Conservation (phyloP, 345 rosid genomes). For the Hibiscus trionum region DNA sequence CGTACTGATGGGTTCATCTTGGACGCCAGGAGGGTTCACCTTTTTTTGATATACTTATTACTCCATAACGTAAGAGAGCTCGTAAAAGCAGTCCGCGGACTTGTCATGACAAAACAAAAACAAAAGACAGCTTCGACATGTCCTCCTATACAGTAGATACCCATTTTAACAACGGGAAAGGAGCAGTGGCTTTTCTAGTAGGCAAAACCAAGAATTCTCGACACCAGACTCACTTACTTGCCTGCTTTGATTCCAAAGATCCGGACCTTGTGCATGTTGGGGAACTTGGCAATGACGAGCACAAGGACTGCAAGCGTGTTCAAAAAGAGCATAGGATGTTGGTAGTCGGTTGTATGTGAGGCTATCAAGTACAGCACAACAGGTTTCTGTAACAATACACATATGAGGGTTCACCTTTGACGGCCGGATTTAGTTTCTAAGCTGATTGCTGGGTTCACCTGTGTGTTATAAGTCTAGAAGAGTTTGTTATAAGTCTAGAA, state of each 20-base stretch:
- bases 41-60: background rate
- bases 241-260: slow-evolving; percentile 95
- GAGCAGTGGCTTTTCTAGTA: slow-evolving; percentile 10
- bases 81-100: slow-evolving; percentile 15
- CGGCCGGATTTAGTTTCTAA: too few species aligned
- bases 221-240: slow-evolving; percentile 23
- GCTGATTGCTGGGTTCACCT: too few species aligned
- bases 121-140: slow-evolving; percentile 18
- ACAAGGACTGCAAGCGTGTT: slow-evolving; percentile 83
- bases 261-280: slow-evolving; percentile 98
- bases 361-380: too few species aligned
- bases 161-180: slow-evolving; percentile 16
- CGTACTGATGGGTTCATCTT: too few species aligned
- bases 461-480: too few species aligned
- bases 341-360: too few species aligned
- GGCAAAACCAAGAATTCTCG: slow-evolving; percentile 7
- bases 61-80: background rate
- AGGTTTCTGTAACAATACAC: too few species aligned
- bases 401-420: too few species aligned
- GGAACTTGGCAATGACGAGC: slow-evolving; percentile 94
- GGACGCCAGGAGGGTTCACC: too few species aligned
- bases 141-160: slow-evolving; percentile 24
- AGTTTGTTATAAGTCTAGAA: too few species aligned
- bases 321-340: slow-evolving; percentile 23
- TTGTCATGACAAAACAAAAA: background rate